These are phyloP conservation scores for Panicum hallii DNA, from an alignment of 202 grass and related monocot species.

Conservation along the genomic window DNA sequence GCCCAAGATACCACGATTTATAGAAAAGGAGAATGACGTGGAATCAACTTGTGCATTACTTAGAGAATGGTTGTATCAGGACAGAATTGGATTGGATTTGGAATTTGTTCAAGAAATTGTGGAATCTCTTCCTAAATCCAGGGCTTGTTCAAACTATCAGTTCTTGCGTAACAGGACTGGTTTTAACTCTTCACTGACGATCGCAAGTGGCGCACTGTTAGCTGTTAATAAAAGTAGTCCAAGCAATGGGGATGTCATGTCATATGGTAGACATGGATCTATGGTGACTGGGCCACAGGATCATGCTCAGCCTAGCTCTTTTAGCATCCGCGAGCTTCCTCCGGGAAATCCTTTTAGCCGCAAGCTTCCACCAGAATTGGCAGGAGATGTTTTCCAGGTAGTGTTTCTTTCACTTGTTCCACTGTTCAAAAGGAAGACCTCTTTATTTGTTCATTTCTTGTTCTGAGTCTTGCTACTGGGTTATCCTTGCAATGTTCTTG, in stretches of 20 bases:
- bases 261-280: slow-evolving; percentile 59
- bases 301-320: slow-evolving; percentile 50
- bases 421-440: slow-evolving; percentile 36
- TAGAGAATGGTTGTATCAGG: slow-evolving; percentile 86
- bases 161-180: slow-evolving; percentile 72
- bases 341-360: slow-evolving; percentile 68
- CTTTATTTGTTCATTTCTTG: slow-evolving; percentile 45
- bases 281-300: slow-evolving; percentile 41
- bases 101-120: slow-evolving; percentile 96
- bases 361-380: slow-evolving; percentile 82
- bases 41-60: slow-evolving; percentile 61
- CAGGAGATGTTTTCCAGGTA: slow-evolving; percentile 96
- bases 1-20: slow-evolving; percentile 48
- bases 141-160: slow-evolving; percentile 68
- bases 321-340: slow-evolving; percentile 62
- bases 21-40: slow-evolving; percentile 74
- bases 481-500: slow-evolving; percentile 48
- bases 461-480: slow-evolving; percentile 37
- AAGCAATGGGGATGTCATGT: slow-evolving; percentile 47
- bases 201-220: slow-evolving; percentile 75
- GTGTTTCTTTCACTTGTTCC: slow-evolving; percentile 40
- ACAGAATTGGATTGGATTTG: slow-evolving; percentile 86
- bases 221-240: slow-evolving; percentile 64
- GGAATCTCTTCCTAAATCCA: slow-evolving; percentile 85
- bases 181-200: slow-evolving; percentile 66